These are phyloP conservation scores for Byssochlamys sp. DNA, from an alignment of 2,329 filamentous ascomycete genomes.

Conservation along the genomic window DNA sequence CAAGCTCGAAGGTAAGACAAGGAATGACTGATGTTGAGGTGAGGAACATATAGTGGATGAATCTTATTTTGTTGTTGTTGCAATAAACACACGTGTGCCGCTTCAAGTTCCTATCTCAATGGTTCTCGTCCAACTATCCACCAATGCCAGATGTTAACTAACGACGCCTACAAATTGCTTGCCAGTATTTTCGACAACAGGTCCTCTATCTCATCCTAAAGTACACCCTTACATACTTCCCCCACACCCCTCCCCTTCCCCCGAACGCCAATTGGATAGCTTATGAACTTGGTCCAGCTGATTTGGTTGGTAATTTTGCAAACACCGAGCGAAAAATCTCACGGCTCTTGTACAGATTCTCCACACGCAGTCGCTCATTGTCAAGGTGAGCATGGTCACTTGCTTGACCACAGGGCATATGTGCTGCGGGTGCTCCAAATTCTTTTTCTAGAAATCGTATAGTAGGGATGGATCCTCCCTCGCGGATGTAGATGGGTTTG, in stretches of 20 bases:
- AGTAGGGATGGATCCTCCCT: constrained; percentile 88
- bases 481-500: constrained; percentile 76
- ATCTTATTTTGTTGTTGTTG: too few species aligned
- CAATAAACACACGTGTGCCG: too few species aligned
- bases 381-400: constrained; percentile 90
- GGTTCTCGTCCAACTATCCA: too few species aligned
- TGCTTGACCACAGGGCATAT: constrained; percentile 87
- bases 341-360: constrained; percentile 81
- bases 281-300: not conserved
- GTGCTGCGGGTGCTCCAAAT: constrained; percentile 79
- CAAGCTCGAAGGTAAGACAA: too few species aligned
- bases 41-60: too few species aligned
- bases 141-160: too few species aligned
- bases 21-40: too few species aligned
- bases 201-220: too few species aligned
- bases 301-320: constrained; percentile 45
- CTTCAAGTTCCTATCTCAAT: too few species aligned
- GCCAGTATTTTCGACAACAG: too few species aligned
- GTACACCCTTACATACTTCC: not conserved
- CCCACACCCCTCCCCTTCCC: not conserved
- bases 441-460: constrained; percentile 93
- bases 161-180: too few species aligned
- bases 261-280: not conserved
- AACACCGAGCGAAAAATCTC: constrained; percentile 89
- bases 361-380: constrained; percentile 80